These are phyloP conservation scores for Fusarium udum DNA, from an alignment of 2,329 filamentous ascomycete species.

Conservation along the genomic window DNA sequence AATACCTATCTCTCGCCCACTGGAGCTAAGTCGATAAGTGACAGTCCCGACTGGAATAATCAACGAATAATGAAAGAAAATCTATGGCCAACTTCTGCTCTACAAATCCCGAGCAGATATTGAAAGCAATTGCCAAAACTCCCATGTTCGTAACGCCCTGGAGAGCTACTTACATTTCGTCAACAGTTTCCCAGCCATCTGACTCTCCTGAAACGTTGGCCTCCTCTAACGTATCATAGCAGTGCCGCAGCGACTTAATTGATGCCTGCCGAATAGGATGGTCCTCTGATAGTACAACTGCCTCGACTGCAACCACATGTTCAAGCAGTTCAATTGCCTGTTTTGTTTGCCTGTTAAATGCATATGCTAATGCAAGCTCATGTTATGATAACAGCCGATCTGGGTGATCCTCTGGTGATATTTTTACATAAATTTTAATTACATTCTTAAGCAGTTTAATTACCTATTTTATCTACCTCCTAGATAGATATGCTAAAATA, in stretches of 20 bases:
- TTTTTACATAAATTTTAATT: fast-evolving
- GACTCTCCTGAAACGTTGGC: fast-evolving
- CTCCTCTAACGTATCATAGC: not conserved
- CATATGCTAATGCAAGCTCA: not conserved
- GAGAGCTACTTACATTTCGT: fast-evolving
- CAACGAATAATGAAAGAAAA: fast-evolving
- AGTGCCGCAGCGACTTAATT: fast-evolving
- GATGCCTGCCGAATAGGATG: fast-evolving
- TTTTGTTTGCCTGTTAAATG: not conserved
- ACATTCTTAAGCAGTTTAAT: not conserved
- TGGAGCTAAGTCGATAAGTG: not conserved
- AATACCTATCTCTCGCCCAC: fast-evolving
- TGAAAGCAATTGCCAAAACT: fast-evolving
- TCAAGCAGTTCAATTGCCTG: not conserved
- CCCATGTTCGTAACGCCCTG: fast-evolving
- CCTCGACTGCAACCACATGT: not conserved
- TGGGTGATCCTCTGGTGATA: not conserved
- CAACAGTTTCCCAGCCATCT: fast-evolving
- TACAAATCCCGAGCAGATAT: fast-evolving
- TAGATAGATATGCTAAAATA: too few species aligned
- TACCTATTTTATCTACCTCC: too few species aligned
- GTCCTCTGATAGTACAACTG: fast-evolving
- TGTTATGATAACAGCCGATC: not conserved
- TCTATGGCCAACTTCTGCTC: fast-evolving
- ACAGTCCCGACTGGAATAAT: fast-evolving